These are phyloP conservation scores for Cystobasidium onofrii DNA, from an alignment of 768 basidiomycete genomes.

Conservation along the genomic window DNA sequence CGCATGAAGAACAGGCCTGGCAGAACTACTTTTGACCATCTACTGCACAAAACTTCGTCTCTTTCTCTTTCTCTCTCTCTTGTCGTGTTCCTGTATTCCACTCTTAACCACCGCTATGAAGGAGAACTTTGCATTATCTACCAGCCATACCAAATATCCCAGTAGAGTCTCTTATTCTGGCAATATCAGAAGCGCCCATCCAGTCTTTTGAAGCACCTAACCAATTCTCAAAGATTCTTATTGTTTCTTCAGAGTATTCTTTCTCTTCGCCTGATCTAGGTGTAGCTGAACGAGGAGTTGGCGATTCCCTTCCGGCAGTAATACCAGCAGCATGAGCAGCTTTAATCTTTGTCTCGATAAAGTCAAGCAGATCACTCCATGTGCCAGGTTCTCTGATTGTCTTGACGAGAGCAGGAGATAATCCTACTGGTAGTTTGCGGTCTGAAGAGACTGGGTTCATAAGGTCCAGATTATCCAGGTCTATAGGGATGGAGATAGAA, in stretches of 20 bases:
- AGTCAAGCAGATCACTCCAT: slow-evolving; percentile 24
- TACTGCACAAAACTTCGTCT: neutral
- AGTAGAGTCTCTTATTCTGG: slow-evolving; percentile 78
- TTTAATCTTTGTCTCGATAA: slow-evolving; percentile 39
- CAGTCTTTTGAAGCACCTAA: slow-evolving; percentile 69
- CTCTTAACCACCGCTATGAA: too few species aligned
- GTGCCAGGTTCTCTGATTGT: slow-evolving; percentile 16
- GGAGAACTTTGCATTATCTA: slow-evolving; percentile 37
- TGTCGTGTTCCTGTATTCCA: too few species aligned
- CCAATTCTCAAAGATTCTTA: slow-evolving; percentile 78
- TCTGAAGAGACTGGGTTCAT: slow-evolving; percentile 28
- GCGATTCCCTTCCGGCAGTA: slow-evolving; percentile 2
- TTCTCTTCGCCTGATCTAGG: slow-evolving; percentile 54
- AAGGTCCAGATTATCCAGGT: slow-evolving; percentile 2
- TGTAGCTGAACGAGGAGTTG: slow-evolving; percentile 48
- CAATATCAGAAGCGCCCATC: slow-evolving; percentile 76
- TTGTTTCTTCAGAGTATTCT: slow-evolving; percentile 49
- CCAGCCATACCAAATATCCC: slow-evolving; percentile 86
- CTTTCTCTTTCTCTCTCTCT: neutral
- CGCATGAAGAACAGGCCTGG: neutral
- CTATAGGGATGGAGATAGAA: slow-evolving; percentile 17
- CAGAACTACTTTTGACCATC: neutral
- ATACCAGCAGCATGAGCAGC: slow-evolving; percentile 32
- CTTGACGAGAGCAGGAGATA: slow-evolving; percentile 35
- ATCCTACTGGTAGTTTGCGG: slow-evolving; percentile 31